These are phyloP conservation scores for Rubroboletus satanas DNA, from an alignment of 768 basidiomycete genomes.

Conservation along the genomic window DNA sequence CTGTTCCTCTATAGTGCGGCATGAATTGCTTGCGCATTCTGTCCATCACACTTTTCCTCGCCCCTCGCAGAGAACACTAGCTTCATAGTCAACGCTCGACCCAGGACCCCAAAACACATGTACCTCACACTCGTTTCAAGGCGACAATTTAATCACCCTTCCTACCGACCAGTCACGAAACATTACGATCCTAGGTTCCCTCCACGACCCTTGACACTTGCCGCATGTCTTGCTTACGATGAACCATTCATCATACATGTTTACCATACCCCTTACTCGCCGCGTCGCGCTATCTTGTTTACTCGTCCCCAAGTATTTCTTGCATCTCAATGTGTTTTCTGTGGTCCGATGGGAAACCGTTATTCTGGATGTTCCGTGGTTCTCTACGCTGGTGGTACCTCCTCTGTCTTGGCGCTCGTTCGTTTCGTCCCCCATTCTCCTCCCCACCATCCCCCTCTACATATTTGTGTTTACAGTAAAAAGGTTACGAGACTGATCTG, in stretches of 20 bases:
- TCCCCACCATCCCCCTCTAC: slow-evolving; percentile 7
- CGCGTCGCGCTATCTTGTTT: slow-evolving; percentile 30
- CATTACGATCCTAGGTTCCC: slow-evolving; percentile 17
- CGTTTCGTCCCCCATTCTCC: slow-evolving; percentile 4
- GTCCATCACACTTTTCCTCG: not conserved
- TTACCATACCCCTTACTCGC: slow-evolving; percentile 31
- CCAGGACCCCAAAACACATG: slow-evolving; percentile 14
- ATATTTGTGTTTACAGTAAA: slow-evolving; percentile 23
- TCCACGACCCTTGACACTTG: slow-evolving; percentile 14
- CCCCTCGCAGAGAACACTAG: slow-evolving; percentile 12
- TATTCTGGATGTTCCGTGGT: slow-evolving; percentile 16
- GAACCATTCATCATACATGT: slow-evolving; percentile 22
- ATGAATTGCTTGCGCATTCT: slow-evolving; percentile 24
- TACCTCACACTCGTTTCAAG: slow-evolving; percentile 19
- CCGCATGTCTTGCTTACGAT: slow-evolving; percentile 32
- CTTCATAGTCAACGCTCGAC: slow-evolving; percentile 9
- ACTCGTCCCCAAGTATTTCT: slow-evolving; percentile 21
- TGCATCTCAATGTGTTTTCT: slow-evolving; percentile 22
- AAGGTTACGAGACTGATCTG: slow-evolving; percentile 25
- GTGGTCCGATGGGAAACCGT: slow-evolving; percentile 20
- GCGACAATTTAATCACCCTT: slow-evolving; percentile 27
- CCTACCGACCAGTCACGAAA: slow-evolving; percentile 21
- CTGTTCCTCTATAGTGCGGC: slow-evolving; percentile 37
- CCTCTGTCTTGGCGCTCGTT: slow-evolving; percentile 7
- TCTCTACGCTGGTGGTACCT: slow-evolving; percentile 15